Evolutionary conservation across 1,284 basidiomycete genomes (phyloP), one percentile per base, ranked within the genome.

Genomic region (Boletus mariae): DNA sequence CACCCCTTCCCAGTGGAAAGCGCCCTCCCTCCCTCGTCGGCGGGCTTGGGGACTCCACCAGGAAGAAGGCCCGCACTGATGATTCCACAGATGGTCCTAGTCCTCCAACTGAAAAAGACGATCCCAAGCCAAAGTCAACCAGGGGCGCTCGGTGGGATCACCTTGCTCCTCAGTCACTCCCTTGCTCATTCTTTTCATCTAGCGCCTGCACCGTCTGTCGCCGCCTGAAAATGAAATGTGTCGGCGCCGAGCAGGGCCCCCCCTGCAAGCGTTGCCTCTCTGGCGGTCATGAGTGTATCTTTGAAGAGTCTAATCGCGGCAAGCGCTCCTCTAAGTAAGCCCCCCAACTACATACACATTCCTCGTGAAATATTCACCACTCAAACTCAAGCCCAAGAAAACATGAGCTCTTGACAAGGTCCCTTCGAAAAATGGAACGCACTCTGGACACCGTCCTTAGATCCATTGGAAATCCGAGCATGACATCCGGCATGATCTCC

Each of bases 201-300:
- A 93, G 92, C 49, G 94, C 94, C 0, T 97, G 94, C 61, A 94
- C 91, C 0, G 92, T 95, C 31, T 98, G 96, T 70, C 85, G 96
- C 32, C 87, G 94, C 46, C 84, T 98, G 58, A 99, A 99, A 77
- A 99, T 99, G 96, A 92, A 96, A 61, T 99, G 96, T 61, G 92
- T 97, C 17, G 94, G 90, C 35, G 92, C 92, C 2, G 94, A 97
- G 65, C 80, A 94, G 34, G 94, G 92, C 0, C 91, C 92, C 0
- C 93, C 94, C 1, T 98, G 94, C 74, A 94, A 94, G 65, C 84
- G 90, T 26, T 90, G 87, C 67, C 77, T 80, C 56, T 73, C 85
- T 0, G 90, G 92, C 10, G 87, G 87, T 51, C 92, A 94, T 65
- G 90, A 94, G 59, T 98, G 94, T 65, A 83, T 96, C 43, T 98